Conservation (phyloP, 805 yeast genomes). For the Candida maris region DNA sequence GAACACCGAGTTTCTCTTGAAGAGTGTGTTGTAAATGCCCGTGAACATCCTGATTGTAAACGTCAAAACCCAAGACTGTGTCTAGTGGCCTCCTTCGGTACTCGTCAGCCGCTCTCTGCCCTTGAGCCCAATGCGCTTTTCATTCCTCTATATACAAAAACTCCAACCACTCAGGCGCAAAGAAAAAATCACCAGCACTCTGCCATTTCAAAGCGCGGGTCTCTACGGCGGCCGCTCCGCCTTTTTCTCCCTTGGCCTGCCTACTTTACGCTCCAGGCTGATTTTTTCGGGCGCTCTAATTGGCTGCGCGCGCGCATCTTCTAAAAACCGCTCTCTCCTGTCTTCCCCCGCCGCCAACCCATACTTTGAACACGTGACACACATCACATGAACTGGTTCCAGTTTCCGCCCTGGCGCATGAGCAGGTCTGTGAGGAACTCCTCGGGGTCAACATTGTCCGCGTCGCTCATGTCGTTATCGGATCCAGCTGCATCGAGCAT, state of each 20-base stretch:
- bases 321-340: background rate
- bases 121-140: background rate
- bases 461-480: constrained; percentile 18
- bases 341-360: background rate
- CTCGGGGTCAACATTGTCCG: constrained; percentile 16
- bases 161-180: background rate
- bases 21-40: constrained; percentile 57
- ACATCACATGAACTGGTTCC: constrained; percentile 7
- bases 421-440: constrained; percentile 15
- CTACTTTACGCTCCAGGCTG: too few relatives aligned
- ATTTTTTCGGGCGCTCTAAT: constrained; percentile 7
- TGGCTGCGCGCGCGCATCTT: constrained; percentile 13
- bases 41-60: constrained; percentile 34
- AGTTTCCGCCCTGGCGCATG: constrained; percentile 13
- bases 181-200: too few relatives aligned
- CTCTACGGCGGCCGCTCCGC: too few relatives aligned
- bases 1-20: constrained; percentile 88
- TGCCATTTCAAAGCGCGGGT: too few relatives aligned
- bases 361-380: constrained; percentile 7
- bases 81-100: too few relatives aligned
- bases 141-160: background rate
- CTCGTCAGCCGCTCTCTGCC: background rate
- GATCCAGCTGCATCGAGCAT: constrained; percentile 11
- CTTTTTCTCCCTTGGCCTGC: too few relatives aligned
- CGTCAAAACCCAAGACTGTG: too few relatives aligned